These are phyloP conservation scores for Lanmaoa pseudosensibilis DNA, from an alignment of 768 basidiomycete genomes.

Conservation along the genomic window DNA sequence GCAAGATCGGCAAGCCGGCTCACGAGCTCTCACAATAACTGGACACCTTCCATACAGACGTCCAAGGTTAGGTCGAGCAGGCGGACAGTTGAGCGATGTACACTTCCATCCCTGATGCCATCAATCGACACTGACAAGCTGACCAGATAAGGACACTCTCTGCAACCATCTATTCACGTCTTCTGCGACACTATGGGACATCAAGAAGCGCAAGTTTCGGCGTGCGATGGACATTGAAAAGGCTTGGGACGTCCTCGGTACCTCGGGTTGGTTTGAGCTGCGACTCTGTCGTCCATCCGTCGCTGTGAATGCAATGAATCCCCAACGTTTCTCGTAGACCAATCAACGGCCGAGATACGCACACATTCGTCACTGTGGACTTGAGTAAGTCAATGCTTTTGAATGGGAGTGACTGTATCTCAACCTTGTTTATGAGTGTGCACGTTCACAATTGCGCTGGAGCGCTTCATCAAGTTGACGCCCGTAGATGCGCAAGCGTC, in stretches of 20 bases:
- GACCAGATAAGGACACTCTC: too few species aligned
- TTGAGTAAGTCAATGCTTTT: slow-evolving; percentile 23
- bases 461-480: slow-evolving; percentile 50
- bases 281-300: slow-evolving; percentile 31
- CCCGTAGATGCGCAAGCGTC: slow-evolving; percentile 52
- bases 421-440: slow-evolving; percentile 37
- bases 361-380: slow-evolving; percentile 19
- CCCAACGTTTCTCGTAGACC: slow-evolving; percentile 12
- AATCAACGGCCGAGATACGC: slow-evolving; percentile 28
- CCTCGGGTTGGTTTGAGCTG: slow-evolving; percentile 78
- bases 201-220: slow-evolving; percentile 79
- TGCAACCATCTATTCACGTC: too few species aligned
- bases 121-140: too few species aligned
- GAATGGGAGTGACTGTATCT: slow-evolving; percentile 25
- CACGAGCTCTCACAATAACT: too few species aligned
- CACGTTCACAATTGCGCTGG: slow-evolving; percentile 50
- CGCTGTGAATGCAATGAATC: neutral
- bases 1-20: too few species aligned
- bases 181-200: slow-evolving; percentile 87
- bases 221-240: slow-evolving; percentile 76
- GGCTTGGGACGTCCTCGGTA: slow-evolving; percentile 67
- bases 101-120: too few species aligned
- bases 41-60: too few species aligned
- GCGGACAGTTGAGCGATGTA: too few species aligned
- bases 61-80: too few species aligned